phyloP scores from a whole-genome alignment of 164 flowering plant genomes.

The Tinospora cordifolia region DNA sequence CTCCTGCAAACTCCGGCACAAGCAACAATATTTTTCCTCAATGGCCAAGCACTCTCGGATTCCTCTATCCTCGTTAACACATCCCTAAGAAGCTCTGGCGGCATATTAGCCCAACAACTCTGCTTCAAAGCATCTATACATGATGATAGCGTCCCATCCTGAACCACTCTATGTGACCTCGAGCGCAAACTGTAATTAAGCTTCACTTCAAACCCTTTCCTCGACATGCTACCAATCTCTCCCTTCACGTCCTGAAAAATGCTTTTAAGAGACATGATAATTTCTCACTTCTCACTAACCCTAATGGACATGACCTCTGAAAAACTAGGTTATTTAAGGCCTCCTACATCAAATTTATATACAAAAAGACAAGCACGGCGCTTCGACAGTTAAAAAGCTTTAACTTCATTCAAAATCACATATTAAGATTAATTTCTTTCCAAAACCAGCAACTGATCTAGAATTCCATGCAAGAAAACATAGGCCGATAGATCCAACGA shows the following conservation, averaged over 20 bases:
- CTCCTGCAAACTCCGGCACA: slow-evolving; percentile 80
- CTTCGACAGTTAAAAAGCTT: background rate
- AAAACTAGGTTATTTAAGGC: background rate
- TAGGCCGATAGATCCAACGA: background rate
- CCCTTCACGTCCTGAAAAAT: slow-evolving; percentile 52
- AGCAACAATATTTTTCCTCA: slow-evolving; percentile 56
- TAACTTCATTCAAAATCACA: background rate
- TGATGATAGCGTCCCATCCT: slow-evolving; percentile 34
- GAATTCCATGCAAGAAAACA: background rate
- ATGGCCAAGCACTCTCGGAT: slow-evolving; percentile 69
- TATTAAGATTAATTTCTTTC: background rate
- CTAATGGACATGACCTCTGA: background rate
- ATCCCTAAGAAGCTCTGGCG: slow-evolving; percentile 76
- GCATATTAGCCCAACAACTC: slow-evolving; percentile 82
- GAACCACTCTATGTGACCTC: slow-evolving; percentile 61
- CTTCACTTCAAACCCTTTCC: slow-evolving; percentile 53
- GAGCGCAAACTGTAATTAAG: slow-evolving; percentile 59
- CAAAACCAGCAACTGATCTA: background rate
- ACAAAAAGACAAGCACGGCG: background rate
- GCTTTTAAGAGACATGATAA: slow-evolving; percentile 30
- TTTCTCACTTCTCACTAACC: background rate
- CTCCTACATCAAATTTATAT: background rate
- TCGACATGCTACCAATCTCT: slow-evolving; percentile 55
- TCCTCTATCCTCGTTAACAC: slow-evolving; percentile 62
- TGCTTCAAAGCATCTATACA: slow-evolving; percentile 31